phyloP scores from a whole-genome alignment of 1,284 basidiomycete species.

The Psilocybe mexicana region DNA sequence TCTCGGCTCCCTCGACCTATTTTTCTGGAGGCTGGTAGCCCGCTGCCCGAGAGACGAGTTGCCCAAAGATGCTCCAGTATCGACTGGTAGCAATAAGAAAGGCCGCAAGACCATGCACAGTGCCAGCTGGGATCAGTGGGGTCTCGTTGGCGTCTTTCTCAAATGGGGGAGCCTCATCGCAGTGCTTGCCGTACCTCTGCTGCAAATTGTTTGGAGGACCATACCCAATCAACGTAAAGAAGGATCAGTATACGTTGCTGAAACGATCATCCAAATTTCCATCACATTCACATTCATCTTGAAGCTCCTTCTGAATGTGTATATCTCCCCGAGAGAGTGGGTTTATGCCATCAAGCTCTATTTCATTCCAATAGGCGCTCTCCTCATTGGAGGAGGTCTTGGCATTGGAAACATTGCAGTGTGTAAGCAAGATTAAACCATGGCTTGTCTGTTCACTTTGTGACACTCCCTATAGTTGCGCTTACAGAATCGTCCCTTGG shows the following conservation, averaged over 20 bases:
- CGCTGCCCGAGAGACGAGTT: slow-evolving; percentile 42
- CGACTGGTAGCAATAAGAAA: neutral
- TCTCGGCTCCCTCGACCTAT: slow-evolving; percentile 59
- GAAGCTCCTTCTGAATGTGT: slow-evolving; percentile 62
- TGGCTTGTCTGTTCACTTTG: neutral
- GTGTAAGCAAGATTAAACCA: slow-evolving; percentile 46
- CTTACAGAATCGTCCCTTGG: slow-evolving; percentile 71
- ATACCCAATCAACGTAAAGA: slow-evolving; percentile 42
- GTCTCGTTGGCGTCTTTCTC: slow-evolving; percentile 49
- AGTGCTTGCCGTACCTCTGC: slow-evolving; percentile 45
- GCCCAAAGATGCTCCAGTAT: slow-evolving; percentile 9
- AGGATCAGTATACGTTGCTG: slow-evolving; percentile 56
- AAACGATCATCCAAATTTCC: slow-evolving; percentile 57
- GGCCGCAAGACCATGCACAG: slow-evolving; percentile 39
- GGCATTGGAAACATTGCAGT: slow-evolving; percentile 57
- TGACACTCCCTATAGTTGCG: slow-evolving; percentile 42
- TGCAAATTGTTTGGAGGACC: slow-evolving; percentile 69
- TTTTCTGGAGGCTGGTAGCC: slow-evolving; percentile 67
- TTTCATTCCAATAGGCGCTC: slow-evolving; percentile 49
- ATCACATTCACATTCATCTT: slow-evolving; percentile 59
- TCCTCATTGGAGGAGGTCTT: slow-evolving; percentile 53
- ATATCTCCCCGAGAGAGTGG: slow-evolving; percentile 43
- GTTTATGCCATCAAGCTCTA: slow-evolving; percentile 51
- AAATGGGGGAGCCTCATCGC: slow-evolving; percentile 51
- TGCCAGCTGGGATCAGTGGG: slow-evolving; percentile 67